phyloP scores from a whole-genome alignment of 495 filamentous ascomycete species.

The Xylaria grammica region DNA sequence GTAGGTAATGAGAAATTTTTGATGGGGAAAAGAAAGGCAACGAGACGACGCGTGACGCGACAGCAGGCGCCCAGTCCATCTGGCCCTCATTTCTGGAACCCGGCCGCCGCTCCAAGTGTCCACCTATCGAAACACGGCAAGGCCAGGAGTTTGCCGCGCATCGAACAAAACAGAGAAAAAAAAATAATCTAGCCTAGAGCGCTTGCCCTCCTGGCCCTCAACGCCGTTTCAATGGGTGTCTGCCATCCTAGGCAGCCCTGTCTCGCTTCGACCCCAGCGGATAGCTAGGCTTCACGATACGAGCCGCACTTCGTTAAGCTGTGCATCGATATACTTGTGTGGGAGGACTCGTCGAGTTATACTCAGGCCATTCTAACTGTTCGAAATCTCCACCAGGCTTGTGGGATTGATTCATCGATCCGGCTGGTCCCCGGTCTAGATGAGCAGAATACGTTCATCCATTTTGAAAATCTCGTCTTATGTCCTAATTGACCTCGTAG shows the following conservation, averaged over 20 bases:
- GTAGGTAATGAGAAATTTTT: no score
- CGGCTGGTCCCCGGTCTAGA: background rate
- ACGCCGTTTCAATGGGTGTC: conserved; percentile 22
- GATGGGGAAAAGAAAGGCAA: background rate
- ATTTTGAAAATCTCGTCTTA: conserved; percentile 16
- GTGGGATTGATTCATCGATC: background rate
- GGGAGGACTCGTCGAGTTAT: background rate
- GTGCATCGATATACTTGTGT: background rate
- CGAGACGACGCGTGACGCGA: background rate
- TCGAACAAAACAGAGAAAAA: conserved; percentile 32
- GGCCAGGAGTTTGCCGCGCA: conserved; percentile 28
- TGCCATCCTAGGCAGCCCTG: conserved; percentile 22
- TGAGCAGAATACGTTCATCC: background rate
- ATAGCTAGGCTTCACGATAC: background rate
- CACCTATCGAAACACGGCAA: conserved; percentile 31
- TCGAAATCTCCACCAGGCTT: background rate
- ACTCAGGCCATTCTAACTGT: background rate
- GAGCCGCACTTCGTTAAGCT: conserved; percentile 4
- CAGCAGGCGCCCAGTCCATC: background rate
- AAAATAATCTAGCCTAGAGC: conserved; percentile 8
- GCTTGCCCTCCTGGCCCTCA: background rate
- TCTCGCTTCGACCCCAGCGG: conserved; percentile 12
- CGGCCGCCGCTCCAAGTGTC: background rate
- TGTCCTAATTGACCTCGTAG: conserved; percentile 16
- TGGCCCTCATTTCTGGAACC: conserved; percentile 9